Conservation (phyloP, 495 filamentous ascomycete species). For the Rhizodiscina lignyota region DNA sequence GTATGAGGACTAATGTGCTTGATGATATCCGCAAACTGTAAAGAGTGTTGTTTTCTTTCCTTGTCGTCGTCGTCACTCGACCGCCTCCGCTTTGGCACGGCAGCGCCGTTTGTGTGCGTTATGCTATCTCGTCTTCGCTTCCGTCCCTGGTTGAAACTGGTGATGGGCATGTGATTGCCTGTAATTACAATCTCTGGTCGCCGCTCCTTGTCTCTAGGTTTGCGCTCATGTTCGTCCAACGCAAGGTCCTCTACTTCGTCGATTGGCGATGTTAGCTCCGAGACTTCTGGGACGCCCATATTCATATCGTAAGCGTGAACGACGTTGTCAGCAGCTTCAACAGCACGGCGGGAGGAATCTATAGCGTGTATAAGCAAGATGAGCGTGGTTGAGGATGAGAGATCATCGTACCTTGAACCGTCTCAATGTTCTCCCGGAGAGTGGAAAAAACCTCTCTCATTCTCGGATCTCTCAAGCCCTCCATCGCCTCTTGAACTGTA, state of each 20-base stretch:
- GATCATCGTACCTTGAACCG: constrained; percentile 61
- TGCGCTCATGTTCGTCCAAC: neutral
- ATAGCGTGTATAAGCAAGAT: constrained; percentile 3
- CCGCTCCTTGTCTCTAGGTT: no score
- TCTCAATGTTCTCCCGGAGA: constrained; percentile 58
- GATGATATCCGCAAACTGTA: no score
- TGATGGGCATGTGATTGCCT: constrained; percentile 12
- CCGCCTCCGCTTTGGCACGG: neutral
- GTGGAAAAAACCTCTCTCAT: constrained; percentile 40
- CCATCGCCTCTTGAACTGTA: constrained; percentile 54
- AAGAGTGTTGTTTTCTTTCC: no score
- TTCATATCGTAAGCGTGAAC: constrained; percentile 79
- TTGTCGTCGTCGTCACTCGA: neutral
- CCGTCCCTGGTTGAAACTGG: constrained; percentile 3
- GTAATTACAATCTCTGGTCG: constrained; percentile 18
- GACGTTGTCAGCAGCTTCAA: constrained; percentile 73
- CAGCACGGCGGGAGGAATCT: constrained; percentile 63
- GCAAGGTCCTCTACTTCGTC: neutral
- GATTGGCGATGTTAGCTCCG: constrained; percentile 18
- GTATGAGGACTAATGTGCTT: neutral
- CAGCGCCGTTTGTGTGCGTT: neutral
- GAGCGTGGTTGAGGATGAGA: neutral
- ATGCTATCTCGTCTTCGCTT: constrained; percentile 16
- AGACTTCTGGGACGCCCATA: constrained; percentile 53
- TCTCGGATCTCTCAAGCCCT: constrained; percentile 19